phyloP scores from a whole-genome alignment of 495 filamentous ascomycete genomes.

The Tirmania nivea region DNA sequence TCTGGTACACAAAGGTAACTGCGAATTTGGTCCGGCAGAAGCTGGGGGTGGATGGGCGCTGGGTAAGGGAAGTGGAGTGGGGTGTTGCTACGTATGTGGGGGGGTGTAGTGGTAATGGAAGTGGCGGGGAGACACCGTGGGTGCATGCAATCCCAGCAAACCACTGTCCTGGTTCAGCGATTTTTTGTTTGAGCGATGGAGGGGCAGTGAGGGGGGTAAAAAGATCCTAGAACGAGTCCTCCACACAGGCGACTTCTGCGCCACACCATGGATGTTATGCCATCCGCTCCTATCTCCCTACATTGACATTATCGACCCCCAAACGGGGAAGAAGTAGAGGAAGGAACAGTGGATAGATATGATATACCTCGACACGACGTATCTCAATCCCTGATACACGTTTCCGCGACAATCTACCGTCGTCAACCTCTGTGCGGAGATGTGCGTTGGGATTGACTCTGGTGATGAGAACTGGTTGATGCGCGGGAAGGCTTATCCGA shows the following conservation, averaged over 20 bases:
- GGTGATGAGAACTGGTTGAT: slow-evolving; percentile 26
- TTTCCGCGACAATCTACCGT: slow-evolving; percentile 81
- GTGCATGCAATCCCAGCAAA: slow-evolving; percentile 95
- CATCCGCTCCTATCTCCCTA: slow-evolving; percentile 57
- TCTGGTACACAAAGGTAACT: slow-evolving; percentile 86
- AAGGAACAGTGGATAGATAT: slow-evolving; percentile 74
- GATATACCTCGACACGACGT: slow-evolving; percentile 95
- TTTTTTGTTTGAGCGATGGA: slow-evolving; percentile 78
- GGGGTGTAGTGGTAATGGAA: too few species aligned
- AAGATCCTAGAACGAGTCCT: slow-evolving; percentile 45
- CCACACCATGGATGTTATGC: slow-evolving; percentile 61
- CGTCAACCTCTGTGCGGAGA: slow-evolving; percentile 65
- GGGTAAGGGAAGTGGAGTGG: slow-evolving; percentile 67
- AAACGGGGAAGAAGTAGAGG: slow-evolving; percentile 42
- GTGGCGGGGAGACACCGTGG: slow-evolving; percentile 37
- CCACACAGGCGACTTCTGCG: slow-evolving; percentile 91
- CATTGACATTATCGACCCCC: slow-evolving; percentile 30
- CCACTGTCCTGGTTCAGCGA: slow-evolving; percentile 83
- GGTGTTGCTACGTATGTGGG: slow-evolving; percentile 43
- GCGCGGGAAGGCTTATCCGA: slow-evolving; percentile 30
- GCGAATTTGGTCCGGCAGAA: slow-evolving; percentile 73
- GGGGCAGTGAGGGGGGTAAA: slow-evolving; percentile 32
- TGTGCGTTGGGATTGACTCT: slow-evolving; percentile 51
- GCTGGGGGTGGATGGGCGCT: slow-evolving; percentile 67
- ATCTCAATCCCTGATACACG: slow-evolving; percentile 83